Conservation (phyloP, 148 eudicot genomes). For the Vaccinium vitisidaea region DNA sequence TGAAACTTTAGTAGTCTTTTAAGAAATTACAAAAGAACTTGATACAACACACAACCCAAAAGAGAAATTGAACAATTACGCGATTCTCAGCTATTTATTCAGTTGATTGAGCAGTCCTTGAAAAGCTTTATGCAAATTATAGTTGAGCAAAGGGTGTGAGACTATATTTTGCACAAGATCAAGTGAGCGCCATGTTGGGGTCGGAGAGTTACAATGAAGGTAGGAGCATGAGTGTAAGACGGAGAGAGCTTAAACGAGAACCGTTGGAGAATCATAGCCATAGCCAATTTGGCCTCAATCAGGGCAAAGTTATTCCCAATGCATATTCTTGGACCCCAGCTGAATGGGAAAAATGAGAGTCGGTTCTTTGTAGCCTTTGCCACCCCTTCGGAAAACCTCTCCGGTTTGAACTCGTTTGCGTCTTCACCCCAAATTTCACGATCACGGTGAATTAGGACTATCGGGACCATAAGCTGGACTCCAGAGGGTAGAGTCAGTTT, state of each 20-base stretch:
- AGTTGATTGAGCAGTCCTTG: neutral
- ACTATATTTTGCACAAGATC: slow-evolving; percentile 18
- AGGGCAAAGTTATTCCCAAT: slow-evolving; percentile 36
- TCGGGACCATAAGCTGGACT: slow-evolving; percentile 31
- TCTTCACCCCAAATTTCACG: slow-evolving; percentile 42
- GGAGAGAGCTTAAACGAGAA: slow-evolving; percentile 38
- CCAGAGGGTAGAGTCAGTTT: slow-evolving; percentile 29
- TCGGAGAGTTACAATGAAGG: slow-evolving; percentile 20
- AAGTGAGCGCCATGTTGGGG: slow-evolving; percentile 37
- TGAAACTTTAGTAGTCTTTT: no score
- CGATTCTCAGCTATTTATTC: neutral
- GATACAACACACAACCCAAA: neutral
- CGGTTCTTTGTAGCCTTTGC: slow-evolving; percentile 35
- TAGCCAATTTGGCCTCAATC: slow-evolving; percentile 31
- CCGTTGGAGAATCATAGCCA: slow-evolving; percentile 27
- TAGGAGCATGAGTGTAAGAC: slow-evolving; percentile 36
- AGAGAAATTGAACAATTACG: neutral
- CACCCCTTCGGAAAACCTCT: slow-evolving; percentile 39
- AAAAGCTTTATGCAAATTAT: neutral
- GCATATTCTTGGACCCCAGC: slow-evolving; percentile 39
- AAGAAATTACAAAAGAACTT: neutral
- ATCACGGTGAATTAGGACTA: slow-evolving; percentile 32
- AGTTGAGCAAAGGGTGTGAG: neutral
- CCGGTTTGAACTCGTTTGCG: slow-evolving; percentile 40
- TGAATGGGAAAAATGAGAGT: slow-evolving; percentile 33